Base-by-base conservation (phyloP, 2,329 filamentous ascomycete species). In the Eurotiales sp. region DNA sequence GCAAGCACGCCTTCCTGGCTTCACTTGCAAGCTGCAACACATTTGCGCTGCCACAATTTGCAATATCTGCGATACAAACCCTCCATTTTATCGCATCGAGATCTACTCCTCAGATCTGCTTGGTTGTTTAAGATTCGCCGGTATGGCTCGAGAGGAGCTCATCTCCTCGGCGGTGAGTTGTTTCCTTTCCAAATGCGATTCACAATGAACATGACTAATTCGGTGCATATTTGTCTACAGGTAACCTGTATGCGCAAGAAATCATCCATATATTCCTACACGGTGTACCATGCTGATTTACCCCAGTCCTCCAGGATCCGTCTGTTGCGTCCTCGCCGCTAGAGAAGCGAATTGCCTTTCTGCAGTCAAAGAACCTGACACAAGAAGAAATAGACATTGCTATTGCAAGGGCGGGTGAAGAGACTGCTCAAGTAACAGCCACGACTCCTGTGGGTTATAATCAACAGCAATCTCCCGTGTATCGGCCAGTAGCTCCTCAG, bases 351-450 rank as follows among this genome's bases (percentile, higher is more conserved):
- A 82, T 97, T 54, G 87, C 90, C 8, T 99, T 99, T 62, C 79
- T 99, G 17, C 88, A 91, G 70, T 95, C 91, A 7, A 99, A 99
- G 74, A 97, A 99, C 70, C 80, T 99, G 50, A 97, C 92, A 1
- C 88, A 93, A 69, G 92, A 97, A 72, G 95, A 99, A 73, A 87
- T 99, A 63, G 88, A 93, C 65, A 78, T 83, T 32, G 88, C 95
- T 14, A 80, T 99, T 59, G 80, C 88, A 37, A 84, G 92, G 63
- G 84, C 83, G 42, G 84, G 86, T 57, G 83, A 83, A 61, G 81
- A 79, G 59, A 66, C 75, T 40, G 72, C 74, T 29, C 69, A 73
- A 64, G 17, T 39, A 21, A 71, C 65, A 50, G 66, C 72, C 64
- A 73, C 61, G 59, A 72, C 68, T 32, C 72, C 80, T 34, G 67